Base-by-base conservation (phyloP, 352 stramenopile species). In the Nothophytophthora sp. region DNA sequence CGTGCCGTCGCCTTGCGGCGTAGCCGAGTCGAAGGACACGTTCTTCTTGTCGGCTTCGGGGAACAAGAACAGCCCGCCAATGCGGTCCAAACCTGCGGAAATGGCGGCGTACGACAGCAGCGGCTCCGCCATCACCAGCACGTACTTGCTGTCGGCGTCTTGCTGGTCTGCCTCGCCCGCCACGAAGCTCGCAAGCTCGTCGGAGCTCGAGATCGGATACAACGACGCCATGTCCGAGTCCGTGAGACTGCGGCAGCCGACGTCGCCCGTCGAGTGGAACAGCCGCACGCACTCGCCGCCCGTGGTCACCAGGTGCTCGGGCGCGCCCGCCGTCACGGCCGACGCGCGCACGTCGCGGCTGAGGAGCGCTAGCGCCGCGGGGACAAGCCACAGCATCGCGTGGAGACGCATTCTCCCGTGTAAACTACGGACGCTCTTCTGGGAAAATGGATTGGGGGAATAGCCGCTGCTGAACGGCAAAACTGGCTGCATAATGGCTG, bases 281-380 rank as follows among this genome's bases (percentile, higher is more conserved):
- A 89, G 46, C 3, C 83, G 83, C 50, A 90, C 79, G 50, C 81
- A 94, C 53, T 92, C 77, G 42, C 81, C 81, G 32, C 77, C 83
- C 11, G 55, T 52, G 3, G 82, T 63, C 12, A 84, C 30, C n/a
- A 91, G 59, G 41, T 90, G 81, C 39, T 88, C 72, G 1, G 83
- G 76, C 16, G 67, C 55, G 28, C 83, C 83, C 6, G 81, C 77
- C 30, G 67, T 92, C 50, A 89, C 68, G 28, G 81, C 72, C 22
- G 81, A 58, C 10, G 73, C 77, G 13, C 76, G 49, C 5, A 49
- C 49, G 7, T 24, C 19, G 8, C 37, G 12, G 27, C 42, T 48
- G 12, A 58, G 20, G 18, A 60, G 43, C n/a, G 51, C 38, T 42
- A 60, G n/a, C 22, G 40, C 30, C 67, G 58, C 33, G 37, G 46